Percentiles rank a stretch among this genome's conserved stretches.
These are phyloP conservation scores for Pythium volutum DNA, from an alignment of 352 stramenopile species.

Conservation along the genomic window DNA sequence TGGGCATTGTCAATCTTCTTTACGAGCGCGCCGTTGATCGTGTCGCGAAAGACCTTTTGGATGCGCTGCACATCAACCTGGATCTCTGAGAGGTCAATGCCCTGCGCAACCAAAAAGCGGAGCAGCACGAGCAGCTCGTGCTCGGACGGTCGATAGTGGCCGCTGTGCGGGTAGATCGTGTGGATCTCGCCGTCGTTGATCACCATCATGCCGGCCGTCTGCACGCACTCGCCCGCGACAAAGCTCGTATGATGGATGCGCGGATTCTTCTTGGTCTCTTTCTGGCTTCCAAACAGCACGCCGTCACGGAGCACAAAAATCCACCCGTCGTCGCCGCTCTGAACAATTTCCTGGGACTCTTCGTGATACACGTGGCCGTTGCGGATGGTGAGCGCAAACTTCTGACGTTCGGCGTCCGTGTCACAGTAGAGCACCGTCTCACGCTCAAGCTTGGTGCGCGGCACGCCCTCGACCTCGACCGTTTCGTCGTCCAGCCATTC, in stretches of 20 bases:
- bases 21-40: constrained; percentile 66
- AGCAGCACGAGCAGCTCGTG: constrained; percentile 93
- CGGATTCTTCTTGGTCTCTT: constrained; percentile 91
- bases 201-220: constrained; percentile 96
- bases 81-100: constrained; percentile 88
- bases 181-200: constrained; percentile 89
- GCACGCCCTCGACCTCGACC: constrained; percentile 84
- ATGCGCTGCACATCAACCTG: constrained; percentile 95
- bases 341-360: constrained; percentile 68
- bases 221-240: constrained; percentile 94
- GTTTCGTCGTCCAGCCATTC: constrained; percentile 87
- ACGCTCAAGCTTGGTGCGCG: constrained; percentile 91
- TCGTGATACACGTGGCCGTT: constrained; percentile 66
- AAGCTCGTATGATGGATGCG: constrained; percentile 98
- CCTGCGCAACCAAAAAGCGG: constrained; percentile 89
- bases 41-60: constrained; percentile 92
- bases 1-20: constrained; percentile 84
- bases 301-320: constrained; percentile 97
- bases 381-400: constrained; percentile 85
- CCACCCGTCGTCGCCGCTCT: constrained; percentile 93
- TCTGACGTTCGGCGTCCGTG: constrained; percentile 83
- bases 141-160: constrained; percentile 96
- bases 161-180: constrained; percentile 96
- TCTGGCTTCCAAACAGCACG: constrained; percentile 92
- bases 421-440: constrained; percentile 96